Conservation (phyloP, 257 asterid genomes). For the Ligustrum vulgare region DNA sequence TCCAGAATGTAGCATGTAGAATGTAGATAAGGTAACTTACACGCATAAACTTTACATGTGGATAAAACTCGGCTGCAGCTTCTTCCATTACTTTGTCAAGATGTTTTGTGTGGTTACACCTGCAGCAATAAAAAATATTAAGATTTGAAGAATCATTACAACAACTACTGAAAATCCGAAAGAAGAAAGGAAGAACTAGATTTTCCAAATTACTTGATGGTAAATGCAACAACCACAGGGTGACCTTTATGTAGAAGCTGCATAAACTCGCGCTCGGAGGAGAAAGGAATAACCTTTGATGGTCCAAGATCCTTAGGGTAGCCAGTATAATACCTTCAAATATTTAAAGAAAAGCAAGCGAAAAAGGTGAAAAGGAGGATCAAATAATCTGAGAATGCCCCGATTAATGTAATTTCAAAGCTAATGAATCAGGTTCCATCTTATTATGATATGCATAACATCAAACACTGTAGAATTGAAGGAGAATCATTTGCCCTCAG, state of each 20-base stretch:
- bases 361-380: neutral
- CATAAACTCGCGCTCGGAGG: constrained; percentile 89
- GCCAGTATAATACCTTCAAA: constrained; percentile 76
- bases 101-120: constrained; percentile 86
- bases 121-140: constrained; percentile 26
- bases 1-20: neutral
- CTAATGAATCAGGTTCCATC: constrained; percentile 7
- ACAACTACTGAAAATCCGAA: neutral
- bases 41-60: constrained; percentile 85
- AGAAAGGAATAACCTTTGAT: constrained; percentile 71
- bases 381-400: neutral
- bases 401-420: neutral
- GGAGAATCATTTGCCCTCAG: neutral
- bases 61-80: constrained; percentile 88
- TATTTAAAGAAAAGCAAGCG: constrained; percentile 14
- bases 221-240: constrained; percentile 92
- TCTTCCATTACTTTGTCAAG: constrained; percentile 85
- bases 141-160: constrained; percentile 5
- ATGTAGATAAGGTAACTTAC: constrained; percentile 41
- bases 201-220: constrained; percentile 62
- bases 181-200: constrained; percentile 1
- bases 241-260: constrained; percentile 92
- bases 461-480: neutral
- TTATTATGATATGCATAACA: neutral
- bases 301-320: constrained; percentile 94